Percentiles rank a stretch among this genome's conserved stretches.
Evolutionary conservation across 306 rosid genomes (phyloP).

Genomic region (Nissolia schottii): DNA sequence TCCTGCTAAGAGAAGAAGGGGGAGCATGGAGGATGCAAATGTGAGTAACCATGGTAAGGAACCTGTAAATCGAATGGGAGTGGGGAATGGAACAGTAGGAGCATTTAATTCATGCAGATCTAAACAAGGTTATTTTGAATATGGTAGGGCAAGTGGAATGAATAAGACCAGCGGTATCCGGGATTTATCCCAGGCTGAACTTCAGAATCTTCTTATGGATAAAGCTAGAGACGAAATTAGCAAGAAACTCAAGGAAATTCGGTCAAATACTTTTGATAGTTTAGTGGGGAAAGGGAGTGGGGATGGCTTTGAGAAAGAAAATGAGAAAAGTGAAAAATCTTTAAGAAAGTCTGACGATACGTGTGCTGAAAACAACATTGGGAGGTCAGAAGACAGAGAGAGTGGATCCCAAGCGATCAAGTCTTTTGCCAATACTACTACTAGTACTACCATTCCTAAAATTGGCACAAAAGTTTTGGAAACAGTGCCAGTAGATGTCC

Average conservation of each 20-base stretch:
- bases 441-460: constrained; percentile 12
- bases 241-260: constrained; percentile 41
- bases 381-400: constrained; percentile 16
- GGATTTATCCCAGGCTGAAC: constrained; percentile 40
- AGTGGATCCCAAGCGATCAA: not conserved
- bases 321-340: constrained; percentile 10
- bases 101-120: constrained; percentile 23
- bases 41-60: constrained; percentile 33
- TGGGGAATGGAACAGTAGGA: constrained; percentile 39
- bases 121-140: constrained; percentile 23
- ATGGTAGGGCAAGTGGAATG: constrained; percentile 24
- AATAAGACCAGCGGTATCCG: constrained; percentile 22
- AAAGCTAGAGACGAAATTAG: constrained; percentile 66
- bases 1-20: constrained; percentile 64
- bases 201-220: constrained; percentile 42
- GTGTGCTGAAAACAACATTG: constrained; percentile 18
- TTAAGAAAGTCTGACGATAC: constrained; percentile 7
- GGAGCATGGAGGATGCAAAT: constrained; percentile 43
- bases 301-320: constrained; percentile 6
- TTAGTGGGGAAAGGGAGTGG: constrained; percentile 19
- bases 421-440: constrained; percentile 7
- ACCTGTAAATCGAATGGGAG: constrained; percentile 35
- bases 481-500: constrained; percentile 55
- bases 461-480: constrained; percentile 8
- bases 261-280: constrained; percentile 32